Evolutionary conservation across 257 asterid species (phyloP).

Genomic region (Nyctanthes arbortristis): DNA sequence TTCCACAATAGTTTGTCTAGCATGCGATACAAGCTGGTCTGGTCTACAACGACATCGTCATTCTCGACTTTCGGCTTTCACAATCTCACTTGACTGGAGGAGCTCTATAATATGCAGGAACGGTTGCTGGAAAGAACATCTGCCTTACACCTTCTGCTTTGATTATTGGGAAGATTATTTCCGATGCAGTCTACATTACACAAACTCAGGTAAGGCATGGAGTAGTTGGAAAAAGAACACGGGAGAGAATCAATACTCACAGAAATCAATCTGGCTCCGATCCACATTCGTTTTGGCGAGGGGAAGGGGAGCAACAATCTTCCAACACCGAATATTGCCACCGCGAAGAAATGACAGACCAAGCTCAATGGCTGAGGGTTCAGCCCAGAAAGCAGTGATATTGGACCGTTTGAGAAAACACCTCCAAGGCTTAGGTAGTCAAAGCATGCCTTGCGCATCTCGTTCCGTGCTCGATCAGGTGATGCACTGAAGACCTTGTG

Average conservation of each 20-base stretch:
- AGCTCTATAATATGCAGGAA: constrained; percentile 55
- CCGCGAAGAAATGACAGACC: constrained; percentile 61
- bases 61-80: neutral
- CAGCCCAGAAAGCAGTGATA: constrained; percentile 54
- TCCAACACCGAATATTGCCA: constrained; percentile 53
- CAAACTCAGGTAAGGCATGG: neutral
- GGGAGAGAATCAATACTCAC: constrained; percentile 24
- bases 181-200: constrained; percentile 48
- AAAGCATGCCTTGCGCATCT: constrained; percentile 60
- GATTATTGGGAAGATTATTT: constrained; percentile 57
- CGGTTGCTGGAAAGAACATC: constrained; percentile 63
- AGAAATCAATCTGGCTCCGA: constrained; percentile 49
- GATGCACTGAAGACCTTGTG: constrained; percentile 55
- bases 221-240: neutral
- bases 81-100: constrained; percentile 31
- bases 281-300: constrained; percentile 51
- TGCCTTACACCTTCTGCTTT: constrained; percentile 66
- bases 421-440: constrained; percentile 63
- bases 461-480: constrained; percentile 45
- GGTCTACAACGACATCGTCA: neutral
- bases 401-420: constrained; percentile 51
- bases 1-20: neutral
- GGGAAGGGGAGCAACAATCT: constrained; percentile 52
- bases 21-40: neutral
- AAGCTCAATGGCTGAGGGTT: constrained; percentile 55